Percentiles rank a stretch among this genome's conserved stretches.
Conservation (phyloP, 495 filamentous ascomycete species). For the Podospora comata region DNA sequence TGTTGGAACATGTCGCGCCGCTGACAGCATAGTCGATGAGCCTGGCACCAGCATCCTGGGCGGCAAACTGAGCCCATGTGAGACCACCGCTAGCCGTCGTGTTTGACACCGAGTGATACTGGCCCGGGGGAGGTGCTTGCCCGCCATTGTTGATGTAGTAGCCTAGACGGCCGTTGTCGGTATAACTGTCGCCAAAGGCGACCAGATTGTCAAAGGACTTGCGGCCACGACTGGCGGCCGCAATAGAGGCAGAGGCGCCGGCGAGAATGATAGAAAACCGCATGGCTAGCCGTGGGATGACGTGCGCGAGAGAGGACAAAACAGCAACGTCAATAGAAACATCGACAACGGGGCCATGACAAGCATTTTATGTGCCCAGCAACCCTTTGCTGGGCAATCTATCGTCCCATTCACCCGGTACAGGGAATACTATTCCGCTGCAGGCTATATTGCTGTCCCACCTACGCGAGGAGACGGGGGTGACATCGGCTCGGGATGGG, state of each 20-base stretch:
- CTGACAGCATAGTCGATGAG: constrained; percentile 72
- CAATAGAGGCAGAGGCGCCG: constrained; percentile 27
- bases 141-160: constrained; percentile 60
- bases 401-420: constrained; percentile 30
- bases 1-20: constrained; percentile 68
- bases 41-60: constrained; percentile 51
- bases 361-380: constrained; percentile 16
- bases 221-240: constrained; percentile 14
- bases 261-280: constrained; percentile 26
- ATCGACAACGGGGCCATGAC: background rate
- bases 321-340: background rate
- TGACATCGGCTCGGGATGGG: background rate
- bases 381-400: constrained; percentile 19
- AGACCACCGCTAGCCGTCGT: constrained; percentile 59
- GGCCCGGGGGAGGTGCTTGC: constrained; percentile 59
- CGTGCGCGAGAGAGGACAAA: constrained; percentile 3
- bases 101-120: constrained; percentile 41
- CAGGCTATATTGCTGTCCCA: constrained; percentile 25
- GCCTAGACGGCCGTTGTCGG: constrained; percentile 61
- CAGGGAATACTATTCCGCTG: constrained; percentile 13
- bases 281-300: constrained; percentile 21
- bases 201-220: constrained; percentile 33
- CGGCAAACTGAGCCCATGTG: constrained; percentile 64
- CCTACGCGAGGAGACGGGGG: background rate
- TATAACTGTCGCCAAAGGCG: constrained; percentile 71